Evolutionary conservation across 768 basidiomycete genomes (phyloP).

Genomic region (Hericium erinaceus): DNA sequence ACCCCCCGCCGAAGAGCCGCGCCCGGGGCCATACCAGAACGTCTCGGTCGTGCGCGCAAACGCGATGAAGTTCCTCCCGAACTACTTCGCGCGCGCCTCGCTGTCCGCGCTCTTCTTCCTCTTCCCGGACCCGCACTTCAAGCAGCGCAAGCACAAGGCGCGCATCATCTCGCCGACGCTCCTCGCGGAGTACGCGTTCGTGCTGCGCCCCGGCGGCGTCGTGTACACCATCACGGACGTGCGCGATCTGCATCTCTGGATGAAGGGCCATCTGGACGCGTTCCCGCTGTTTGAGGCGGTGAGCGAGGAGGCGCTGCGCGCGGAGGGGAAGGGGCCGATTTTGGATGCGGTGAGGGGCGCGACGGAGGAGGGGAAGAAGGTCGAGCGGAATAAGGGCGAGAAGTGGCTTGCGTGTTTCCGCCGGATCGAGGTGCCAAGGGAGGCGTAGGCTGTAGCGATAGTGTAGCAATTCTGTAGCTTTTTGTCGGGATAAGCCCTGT

Average conservation of each 20-base stretch:
- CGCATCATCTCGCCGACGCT: constrained; percentile 97
- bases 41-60: constrained; percentile 92
- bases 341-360: constrained; percentile 75
- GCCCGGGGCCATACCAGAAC: constrained; percentile 59
- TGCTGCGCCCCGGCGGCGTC: constrained; percentile 86
- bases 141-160: constrained; percentile 95
- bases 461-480: background rate
- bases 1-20: constrained; percentile 6
- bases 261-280: constrained; percentile 76
- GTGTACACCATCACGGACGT: constrained; percentile 99
- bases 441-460: background rate
- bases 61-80: constrained; percentile 97
- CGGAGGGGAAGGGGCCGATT: constrained; percentile 64
- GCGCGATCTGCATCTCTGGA: constrained; percentile 89
- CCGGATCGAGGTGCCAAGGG: constrained; percentile 32
- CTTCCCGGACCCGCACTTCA: constrained; percentile 99
- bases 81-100: constrained; percentile 88
- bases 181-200: constrained; percentile 94
- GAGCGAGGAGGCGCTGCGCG: constrained; percentile 65
- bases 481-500: background rate
- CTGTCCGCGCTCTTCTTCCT: constrained; percentile 93
- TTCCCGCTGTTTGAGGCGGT: constrained; percentile 85
- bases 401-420: constrained; percentile 92
- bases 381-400: constrained; percentile 80
- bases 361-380: constrained; percentile 97